phyloP scores from a whole-genome alignment of 176 grass and related monocot genomes.

The Phoenix roebelenii region DNA sequence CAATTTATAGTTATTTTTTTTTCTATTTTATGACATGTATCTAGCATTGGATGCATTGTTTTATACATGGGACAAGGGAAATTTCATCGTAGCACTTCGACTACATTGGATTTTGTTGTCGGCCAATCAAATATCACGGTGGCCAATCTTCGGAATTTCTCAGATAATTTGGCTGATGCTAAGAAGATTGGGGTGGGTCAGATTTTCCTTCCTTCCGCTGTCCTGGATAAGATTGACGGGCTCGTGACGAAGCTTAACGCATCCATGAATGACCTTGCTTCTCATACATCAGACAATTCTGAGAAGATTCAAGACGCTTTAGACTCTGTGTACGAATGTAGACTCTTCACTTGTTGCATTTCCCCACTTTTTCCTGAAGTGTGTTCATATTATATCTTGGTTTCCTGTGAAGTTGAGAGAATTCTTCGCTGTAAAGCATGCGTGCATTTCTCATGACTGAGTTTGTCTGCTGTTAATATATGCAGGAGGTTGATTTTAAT shows the following conservation, averaged over 20 bases:
- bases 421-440: too few species aligned
- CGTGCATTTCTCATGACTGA: too few species aligned
- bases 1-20: background rate
- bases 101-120: slow-evolving; percentile 51
- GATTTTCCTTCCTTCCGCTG: slow-evolving; percentile 9
- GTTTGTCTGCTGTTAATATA: background rate
- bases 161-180: slow-evolving; percentile 36
- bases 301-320: slow-evolving; percentile 41
- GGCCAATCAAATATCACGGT: slow-evolving; percentile 43
- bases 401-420: too few species aligned
- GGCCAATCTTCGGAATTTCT: slow-evolving; percentile 38
- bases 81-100: slow-evolving; percentile 42
- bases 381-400: background rate
- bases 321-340: slow-evolving; percentile 32
- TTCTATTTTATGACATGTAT: slow-evolving; percentile 8
- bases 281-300: slow-evolving; percentile 47
- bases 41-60: slow-evolving; percentile 51
- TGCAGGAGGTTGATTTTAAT: slow-evolving; percentile 58
- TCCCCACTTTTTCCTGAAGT: background rate
- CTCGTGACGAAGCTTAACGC: slow-evolving; percentile 12
- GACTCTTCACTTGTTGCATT: background rate
- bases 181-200: slow-evolving; percentile 34
- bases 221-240: slow-evolving; percentile 34
- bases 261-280: slow-evolving; percentile 32
- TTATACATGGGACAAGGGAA: slow-evolving; percentile 60